Conservation (phyloP, 495 filamentous ascomycete species). For the Aspergillus cristatus region DNA sequence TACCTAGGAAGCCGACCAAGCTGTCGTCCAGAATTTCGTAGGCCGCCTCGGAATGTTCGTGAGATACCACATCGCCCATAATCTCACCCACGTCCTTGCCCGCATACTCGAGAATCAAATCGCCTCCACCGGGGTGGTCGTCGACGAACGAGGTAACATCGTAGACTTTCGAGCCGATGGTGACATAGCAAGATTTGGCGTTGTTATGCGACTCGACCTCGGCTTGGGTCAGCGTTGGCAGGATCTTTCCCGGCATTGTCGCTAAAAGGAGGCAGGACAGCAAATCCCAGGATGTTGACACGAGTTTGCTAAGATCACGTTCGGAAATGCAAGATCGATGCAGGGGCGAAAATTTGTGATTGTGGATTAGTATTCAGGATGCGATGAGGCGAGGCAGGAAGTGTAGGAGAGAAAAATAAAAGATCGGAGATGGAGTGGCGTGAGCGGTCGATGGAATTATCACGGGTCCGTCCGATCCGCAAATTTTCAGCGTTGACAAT, state of each 20-base stretch:
- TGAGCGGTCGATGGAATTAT: constrained; percentile 14
- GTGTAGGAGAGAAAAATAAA: constrained; percentile 12
- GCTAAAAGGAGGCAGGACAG: constrained; percentile 3
- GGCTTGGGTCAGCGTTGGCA: constrained; percentile 68
- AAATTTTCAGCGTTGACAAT: too few relatives aligned
- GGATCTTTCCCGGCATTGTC: constrained; percentile 45
- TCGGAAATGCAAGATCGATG: neutral
- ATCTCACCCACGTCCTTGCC: constrained; percentile 81
- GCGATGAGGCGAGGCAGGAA: constrained; percentile 4
- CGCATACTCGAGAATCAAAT: constrained; percentile 81
- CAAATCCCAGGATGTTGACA: neutral
- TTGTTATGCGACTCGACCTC: constrained; percentile 78
- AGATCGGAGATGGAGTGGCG: constrained; percentile 12
- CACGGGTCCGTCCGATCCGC: constrained; percentile 13
- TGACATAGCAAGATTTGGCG: constrained; percentile 84
- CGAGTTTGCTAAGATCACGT: neutral
- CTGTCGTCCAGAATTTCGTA: constrained; percentile 86
- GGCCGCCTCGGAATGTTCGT: constrained; percentile 77
- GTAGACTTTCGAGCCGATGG: constrained; percentile 81
- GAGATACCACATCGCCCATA: constrained; percentile 74
- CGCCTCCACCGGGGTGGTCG: constrained; percentile 83
- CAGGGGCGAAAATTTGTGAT: neutral
- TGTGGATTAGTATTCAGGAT: neutral
- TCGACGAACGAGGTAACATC: constrained; percentile 86
- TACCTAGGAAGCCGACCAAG: constrained; percentile 67